Percentiles rank a stretch among this genome's conserved stretches.
Conservation (phyloP, 2,329 filamentous ascomycete genomes). For the Aureobasidium lini region DNA sequence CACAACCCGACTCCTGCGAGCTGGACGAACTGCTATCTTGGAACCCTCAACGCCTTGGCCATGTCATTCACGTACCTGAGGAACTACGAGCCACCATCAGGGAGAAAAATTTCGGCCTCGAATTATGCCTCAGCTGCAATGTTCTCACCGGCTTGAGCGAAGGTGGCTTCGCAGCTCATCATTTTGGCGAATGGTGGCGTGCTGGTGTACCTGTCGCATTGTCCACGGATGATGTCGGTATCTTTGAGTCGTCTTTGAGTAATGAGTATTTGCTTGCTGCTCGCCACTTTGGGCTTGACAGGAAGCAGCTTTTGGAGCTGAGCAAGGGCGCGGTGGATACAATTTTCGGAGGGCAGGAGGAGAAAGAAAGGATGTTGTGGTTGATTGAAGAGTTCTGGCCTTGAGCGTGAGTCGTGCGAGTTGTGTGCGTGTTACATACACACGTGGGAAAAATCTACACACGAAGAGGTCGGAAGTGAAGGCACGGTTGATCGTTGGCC, state of each 20-base stretch:
- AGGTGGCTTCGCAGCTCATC: conserved; percentile 60
- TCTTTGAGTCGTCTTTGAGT: conserved; percentile 69
- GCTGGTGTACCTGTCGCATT: conserved; percentile 55
- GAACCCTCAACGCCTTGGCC: conserved; percentile 62
- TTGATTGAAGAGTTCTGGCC: conserved; percentile 18
- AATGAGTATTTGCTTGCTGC: conserved; percentile 71
- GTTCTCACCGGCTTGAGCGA: conserved; percentile 66
- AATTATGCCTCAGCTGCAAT: conserved; percentile 75
- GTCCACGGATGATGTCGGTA: conserved; percentile 76
- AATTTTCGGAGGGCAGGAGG: conserved; percentile 59
- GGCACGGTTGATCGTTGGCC: no score
- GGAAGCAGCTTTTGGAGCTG: conserved; percentile 44
- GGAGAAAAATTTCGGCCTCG: conserved; percentile 52
- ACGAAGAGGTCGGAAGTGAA: not conserved
- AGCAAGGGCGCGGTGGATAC: conserved; percentile 54
- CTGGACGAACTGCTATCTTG: conserved; percentile 58
- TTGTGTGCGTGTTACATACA: no score
- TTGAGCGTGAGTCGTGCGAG: no score
- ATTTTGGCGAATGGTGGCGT: conserved; percentile 66
- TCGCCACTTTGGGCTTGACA: conserved; percentile 56
- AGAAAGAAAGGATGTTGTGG: conserved; percentile 48
- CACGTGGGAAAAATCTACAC: not conserved
- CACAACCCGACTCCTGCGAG: conserved; percentile 52
- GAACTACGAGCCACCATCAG: not conserved
- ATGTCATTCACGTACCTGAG: conserved; percentile 51